Conservation (phyloP, 2,329 filamentous ascomycete genomes). For the Claviceps sp. region DNA sequence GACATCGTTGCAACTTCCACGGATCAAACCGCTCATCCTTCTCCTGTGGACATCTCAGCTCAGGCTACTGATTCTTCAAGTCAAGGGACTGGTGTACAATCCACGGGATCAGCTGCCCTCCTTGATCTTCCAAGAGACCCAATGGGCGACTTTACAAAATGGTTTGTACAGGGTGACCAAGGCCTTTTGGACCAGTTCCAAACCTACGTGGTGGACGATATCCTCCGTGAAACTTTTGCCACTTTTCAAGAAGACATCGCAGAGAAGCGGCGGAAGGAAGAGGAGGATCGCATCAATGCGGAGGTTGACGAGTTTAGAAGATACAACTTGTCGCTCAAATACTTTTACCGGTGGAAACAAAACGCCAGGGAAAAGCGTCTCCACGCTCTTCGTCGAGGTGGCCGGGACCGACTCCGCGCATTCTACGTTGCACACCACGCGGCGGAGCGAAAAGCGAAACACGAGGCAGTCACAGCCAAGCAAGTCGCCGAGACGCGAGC, state of each 20-base stretch:
- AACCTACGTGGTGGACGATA: constrained; percentile 28
- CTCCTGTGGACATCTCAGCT: background rate
- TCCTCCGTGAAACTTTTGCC: constrained; percentile 29
- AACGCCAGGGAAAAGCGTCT: constrained; percentile 34
- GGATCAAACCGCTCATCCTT: background rate
- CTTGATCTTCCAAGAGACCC: constrained; percentile 21
- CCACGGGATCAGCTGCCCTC: background rate
- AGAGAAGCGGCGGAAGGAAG: constrained; percentile 29
- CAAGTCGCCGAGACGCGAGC: constrained; percentile 13
- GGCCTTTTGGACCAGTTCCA: constrained; percentile 40
- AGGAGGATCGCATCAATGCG: constrained; percentile 32
- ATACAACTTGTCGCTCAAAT: constrained; percentile 38
- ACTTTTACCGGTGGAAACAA: constrained; percentile 42
- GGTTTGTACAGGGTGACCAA: constrained; percentile 40
- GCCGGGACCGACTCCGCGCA: constrained; percentile 34
- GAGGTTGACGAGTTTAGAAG: constrained; percentile 34
- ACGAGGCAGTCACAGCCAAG: constrained; percentile 20
- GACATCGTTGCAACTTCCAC: background rate
- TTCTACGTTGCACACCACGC: constrained; percentile 28
- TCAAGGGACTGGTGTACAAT: background rate
- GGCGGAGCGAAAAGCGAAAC: constrained; percentile 19
- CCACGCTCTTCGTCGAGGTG: constrained; percentile 35
- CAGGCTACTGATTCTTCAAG: background rate
- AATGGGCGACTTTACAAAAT: constrained; percentile 36
- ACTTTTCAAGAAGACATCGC: constrained; percentile 26